These are phyloP conservation scores for Agaricus subrufescens DNA, from an alignment of 768 basidiomycete species.

Conservation along the genomic window DNA sequence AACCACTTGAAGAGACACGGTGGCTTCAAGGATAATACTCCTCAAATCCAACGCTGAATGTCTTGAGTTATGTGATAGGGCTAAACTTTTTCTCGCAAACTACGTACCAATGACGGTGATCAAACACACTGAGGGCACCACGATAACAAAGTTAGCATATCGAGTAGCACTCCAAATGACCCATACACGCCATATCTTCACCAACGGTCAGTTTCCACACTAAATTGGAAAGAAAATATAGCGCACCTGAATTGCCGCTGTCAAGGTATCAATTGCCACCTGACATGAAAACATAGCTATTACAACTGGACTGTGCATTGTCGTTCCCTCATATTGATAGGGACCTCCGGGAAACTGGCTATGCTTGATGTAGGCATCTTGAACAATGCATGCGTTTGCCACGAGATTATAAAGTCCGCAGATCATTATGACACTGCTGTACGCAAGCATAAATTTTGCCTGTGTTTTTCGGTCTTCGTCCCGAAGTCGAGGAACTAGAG, in stretches of 20 bases:
- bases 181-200: neutral
- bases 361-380: neutral
- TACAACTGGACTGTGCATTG: neutral
- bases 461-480: neutral
- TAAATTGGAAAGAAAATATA: neutral
- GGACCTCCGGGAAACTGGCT: neutral
- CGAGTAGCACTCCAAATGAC: neutral
- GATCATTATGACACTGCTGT: neutral
- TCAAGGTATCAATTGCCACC: neutral
- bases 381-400: neutral
- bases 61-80: neutral
- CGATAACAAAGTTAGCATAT: neutral
- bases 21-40: neutral
- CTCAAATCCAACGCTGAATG: neutral
- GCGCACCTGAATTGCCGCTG: neutral
- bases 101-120: neutral
- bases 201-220: no score
- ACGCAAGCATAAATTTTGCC: neutral
- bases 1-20: neutral
- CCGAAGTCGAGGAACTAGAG: neutral
- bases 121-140: neutral
- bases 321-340: neutral
- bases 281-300: neutral
- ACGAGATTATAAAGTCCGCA: neutral
- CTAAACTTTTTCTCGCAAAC: neutral